phyloP scores from a whole-genome alignment of 1,284 basidiomycete genomes.

The Rhodotorula sp. region DNA sequence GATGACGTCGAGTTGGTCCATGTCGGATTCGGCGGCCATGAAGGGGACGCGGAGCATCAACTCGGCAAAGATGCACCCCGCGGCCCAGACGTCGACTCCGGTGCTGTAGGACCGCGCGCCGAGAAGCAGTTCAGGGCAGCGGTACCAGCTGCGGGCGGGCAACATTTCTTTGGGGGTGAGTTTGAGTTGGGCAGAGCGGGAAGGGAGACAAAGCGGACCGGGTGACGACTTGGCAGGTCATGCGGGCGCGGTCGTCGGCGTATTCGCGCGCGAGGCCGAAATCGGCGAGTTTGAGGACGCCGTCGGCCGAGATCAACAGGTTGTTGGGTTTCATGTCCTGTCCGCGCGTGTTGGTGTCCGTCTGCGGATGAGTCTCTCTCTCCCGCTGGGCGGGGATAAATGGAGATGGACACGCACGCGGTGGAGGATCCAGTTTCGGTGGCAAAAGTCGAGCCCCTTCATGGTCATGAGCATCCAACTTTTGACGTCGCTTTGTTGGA shows the following conservation, averaged over 20 bases:
- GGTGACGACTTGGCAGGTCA: conserved; percentile 98
- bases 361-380: neutral
- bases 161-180: neutral
- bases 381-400: no score
- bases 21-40: conserved; percentile 86
- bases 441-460: conserved; percentile 93
- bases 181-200: no score
- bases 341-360: neutral
- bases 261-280: conserved; percentile 97
- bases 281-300: conserved; percentile 95
- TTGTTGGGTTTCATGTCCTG: conserved; percentile 99
- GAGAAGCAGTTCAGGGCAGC: conserved; percentile 88
- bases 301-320: conserved; percentile 84
- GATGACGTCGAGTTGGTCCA: conserved; percentile 92
- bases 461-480: conserved; percentile 99
- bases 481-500: conserved; percentile 94
- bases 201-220: conserved; percentile 51
- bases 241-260: conserved; percentile 85
- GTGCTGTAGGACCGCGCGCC: conserved; percentile 83
- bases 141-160: conserved; percentile 74
- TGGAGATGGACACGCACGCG: no score
- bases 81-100: conserved; percentile 89
- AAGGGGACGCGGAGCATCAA: conserved; percentile 93
- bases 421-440: conserved; percentile 89
- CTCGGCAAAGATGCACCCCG: conserved; percentile 94